phyloP scores from a whole-genome alignment of 2,329 filamentous ascomycete species.

The Claviceps pusilla region DNA sequence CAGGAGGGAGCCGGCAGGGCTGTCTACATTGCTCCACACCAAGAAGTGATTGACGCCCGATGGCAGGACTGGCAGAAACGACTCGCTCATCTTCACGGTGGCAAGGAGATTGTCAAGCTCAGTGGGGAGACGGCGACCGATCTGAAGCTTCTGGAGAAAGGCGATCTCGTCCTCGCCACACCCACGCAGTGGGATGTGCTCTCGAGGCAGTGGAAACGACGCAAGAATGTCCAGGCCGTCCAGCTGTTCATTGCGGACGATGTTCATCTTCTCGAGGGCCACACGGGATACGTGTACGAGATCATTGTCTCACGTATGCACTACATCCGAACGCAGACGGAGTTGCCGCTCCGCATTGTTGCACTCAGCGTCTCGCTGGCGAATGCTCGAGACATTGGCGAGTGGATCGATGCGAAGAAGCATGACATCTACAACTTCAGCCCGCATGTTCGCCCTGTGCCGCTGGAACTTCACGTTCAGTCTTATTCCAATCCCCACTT shows the following conservation, averaged over 20 bases:
- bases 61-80: constrained; percentile 75
- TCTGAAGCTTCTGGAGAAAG: constrained; percentile 71
- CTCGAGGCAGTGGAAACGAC: constrained; percentile 88
- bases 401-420: constrained; percentile 96
- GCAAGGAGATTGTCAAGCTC: constrained; percentile 82
- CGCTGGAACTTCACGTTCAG: constrained; percentile 86
- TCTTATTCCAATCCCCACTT: constrained; percentile 93
- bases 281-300: constrained; percentile 81
- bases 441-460: constrained; percentile 74
- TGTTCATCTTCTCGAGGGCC: constrained; percentile 79
- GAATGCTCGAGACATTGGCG: constrained; percentile 84
- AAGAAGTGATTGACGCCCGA: constrained; percentile 75
- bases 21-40: constrained; percentile 88
- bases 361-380: constrained; percentile 83
- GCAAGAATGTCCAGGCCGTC: constrained; percentile 86
- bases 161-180: constrained; percentile 82
- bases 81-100: constrained; percentile 55
- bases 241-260: constrained; percentile 91
- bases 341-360: constrained; percentile 71
- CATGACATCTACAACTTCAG: constrained; percentile 99
- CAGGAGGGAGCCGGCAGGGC: constrained; percentile 46
- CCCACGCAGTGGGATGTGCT: constrained; percentile 91
- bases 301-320: constrained; percentile 96
- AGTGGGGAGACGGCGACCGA: constrained; percentile 87
- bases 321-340: constrained; percentile 79